Percentiles rank a stretch among this genome's conserved stretches.
Conservation (phyloP, 2,329 filamentous ascomycete genomes). For the Botrytis deweyae region DNA sequence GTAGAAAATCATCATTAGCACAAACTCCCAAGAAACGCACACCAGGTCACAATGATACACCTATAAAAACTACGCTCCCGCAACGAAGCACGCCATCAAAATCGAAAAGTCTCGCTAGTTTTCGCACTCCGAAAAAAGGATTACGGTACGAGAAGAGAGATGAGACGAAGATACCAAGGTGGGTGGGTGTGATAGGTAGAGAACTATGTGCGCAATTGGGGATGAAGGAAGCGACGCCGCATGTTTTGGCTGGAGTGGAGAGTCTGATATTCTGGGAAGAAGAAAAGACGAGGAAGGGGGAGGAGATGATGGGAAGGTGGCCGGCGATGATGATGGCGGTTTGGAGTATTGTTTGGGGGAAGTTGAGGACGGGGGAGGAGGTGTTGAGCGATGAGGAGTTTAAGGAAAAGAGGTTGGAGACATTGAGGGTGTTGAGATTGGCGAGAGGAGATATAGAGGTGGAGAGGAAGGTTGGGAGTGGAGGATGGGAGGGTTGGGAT, state of each 20-base stretch:
- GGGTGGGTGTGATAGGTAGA: slow-evolving; percentile 69
- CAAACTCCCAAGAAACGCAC: slow-evolving; percentile 11
- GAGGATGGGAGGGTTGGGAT: slow-evolving; percentile 54
- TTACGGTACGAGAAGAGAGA: slow-evolving; percentile 30
- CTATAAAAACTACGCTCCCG: slow-evolving; percentile 10
- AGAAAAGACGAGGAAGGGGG: slow-evolving; percentile 14
- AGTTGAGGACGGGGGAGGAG: slow-evolving; percentile 41
- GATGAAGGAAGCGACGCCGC: slow-evolving; percentile 63
- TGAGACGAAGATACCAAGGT: slow-evolving; percentile 50
- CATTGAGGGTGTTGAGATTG: slow-evolving; percentile 46
- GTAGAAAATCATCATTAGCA: slow-evolving; percentile 28
- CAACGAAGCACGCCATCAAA: slow-evolving; percentile 47
- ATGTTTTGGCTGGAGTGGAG: slow-evolving; percentile 73
- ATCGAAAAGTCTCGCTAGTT: slow-evolving; percentile 45
- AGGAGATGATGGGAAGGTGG: slow-evolving; percentile 48
- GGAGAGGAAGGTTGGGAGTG: slow-evolving; percentile 42
- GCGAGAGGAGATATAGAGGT: slow-evolving; percentile 46
- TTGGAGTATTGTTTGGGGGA: slow-evolving; percentile 58
- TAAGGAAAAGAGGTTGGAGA: slow-evolving; percentile 47
- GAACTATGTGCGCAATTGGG: slow-evolving; percentile 62
- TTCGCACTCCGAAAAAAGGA: slow-evolving; percentile 37
- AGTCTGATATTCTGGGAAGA: slow-evolving; percentile 40
- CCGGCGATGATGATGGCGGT: slow-evolving; percentile 59
- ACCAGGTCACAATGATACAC: slow-evolving; percentile 16
- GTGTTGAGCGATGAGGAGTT: slow-evolving; percentile 45